Evolutionary conservation across 768 basidiomycete genomes (phyloP), one percentile per base, ranked within the genome.

Genomic region (Agrocybe chaxingu): DNA sequence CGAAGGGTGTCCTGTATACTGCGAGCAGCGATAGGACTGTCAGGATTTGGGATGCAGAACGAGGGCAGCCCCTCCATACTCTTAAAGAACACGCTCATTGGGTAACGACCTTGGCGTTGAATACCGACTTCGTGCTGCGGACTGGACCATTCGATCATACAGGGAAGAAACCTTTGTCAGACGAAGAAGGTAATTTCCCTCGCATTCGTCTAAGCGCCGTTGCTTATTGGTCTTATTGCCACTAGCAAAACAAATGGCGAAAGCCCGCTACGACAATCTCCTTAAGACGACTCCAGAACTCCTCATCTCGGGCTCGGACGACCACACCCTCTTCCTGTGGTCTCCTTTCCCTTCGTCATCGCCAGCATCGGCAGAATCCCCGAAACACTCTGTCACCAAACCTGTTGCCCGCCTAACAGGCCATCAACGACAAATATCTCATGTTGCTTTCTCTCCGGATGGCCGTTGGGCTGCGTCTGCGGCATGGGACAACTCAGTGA

Each of bases 281-380:
- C 76, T 88, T 13, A 70, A 77, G 30, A 76, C 70, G 2, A 76
- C 75, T 1, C 86, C 92, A 8, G 95, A 98, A 66, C 75, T 92
- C 3, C 74, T 96, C 56, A 96, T 98, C 65, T 92, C 94, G 4
- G 95, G 94, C 16, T 98, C 95, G 3, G 95, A 99, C 65, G 96
- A 99, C 66, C 96, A 98, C 67, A 99, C 96, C 0, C 82, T 98
- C 44, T 98, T 95, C 80, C 80, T 99, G 9, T 98, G 94, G 96
- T 88, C 92, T 31, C 73, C 85, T 37, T 89, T 92, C 74, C 75
- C 83, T 13, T 73, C 75, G 46, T 67, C 64, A 42, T 71, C 62
- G 2, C 60, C 64, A 2, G 46, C 61, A 2, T 48, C 58, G 13
- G 29, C 61, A 11, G 50, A 42, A 36, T 45, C 46, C 4, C 33